Base-by-base conservation (phyloP, 73 alveolate species). In the Paramecium bursaria region DNA sequence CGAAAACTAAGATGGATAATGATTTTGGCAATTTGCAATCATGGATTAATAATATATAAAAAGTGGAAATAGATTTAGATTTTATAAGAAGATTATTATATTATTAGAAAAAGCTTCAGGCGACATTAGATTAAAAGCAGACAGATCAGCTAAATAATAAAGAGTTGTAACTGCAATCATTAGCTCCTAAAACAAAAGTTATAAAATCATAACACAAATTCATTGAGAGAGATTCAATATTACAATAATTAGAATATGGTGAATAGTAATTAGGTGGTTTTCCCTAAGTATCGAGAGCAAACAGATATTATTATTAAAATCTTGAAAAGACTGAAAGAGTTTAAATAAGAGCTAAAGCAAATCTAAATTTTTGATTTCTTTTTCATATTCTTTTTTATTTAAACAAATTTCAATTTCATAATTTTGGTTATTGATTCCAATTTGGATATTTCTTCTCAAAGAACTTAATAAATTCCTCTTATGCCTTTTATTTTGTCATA, bases 401-500 rank as follows among this genome's bases (percentile, higher is more conserved):
- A n/a, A n/a, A n/a, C n/a, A n/a, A n/a, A n/a, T n/a, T n/a, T n/a
- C n/a, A n/a, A n/a, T 23, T 29, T 67, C 82, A 67, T 25, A 67
- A 47, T 44, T 67, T 67, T 15, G 82, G 60, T 33, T 31, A 25
- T 67, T 67, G 42, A 15, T 75, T 74, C 94, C 92, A 91, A 25
- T 52, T 42, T 19, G 94, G 94, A 19, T 80, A 86, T 35, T 74
- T 80, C 21, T 50, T 74, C 19, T 88, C 87, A 13, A 91, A 61
- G n/a, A 57, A 52, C 26, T 86, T 86, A n/a, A 92, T 91, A 77
- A 86, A 92, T 39, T 87, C 50, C 74, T 90, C 50, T 88, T 75
- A 74, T 9, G 97, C 97, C 1, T 92, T 86, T 50, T 92, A 95
- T 75, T 86, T 87, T 29, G 93, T 53, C 9, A 90, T 75, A 35